Percentiles rank a stretch among this genome's conserved stretches.
Evolutionary conservation across 169 alveolate species (phyloP).

Genomic region (Ichthyophthirius multifiliis): DNA sequence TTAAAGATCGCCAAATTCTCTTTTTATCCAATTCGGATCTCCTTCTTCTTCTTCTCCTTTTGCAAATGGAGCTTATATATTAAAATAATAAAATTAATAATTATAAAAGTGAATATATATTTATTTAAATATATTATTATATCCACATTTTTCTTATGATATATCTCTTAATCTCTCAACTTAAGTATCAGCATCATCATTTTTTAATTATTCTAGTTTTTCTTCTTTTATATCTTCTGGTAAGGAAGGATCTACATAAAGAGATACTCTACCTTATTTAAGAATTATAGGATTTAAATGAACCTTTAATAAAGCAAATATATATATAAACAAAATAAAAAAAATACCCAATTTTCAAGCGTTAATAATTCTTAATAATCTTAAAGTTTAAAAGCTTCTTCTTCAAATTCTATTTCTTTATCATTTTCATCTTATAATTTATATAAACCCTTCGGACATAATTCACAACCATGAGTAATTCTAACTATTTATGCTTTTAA

Average conservation of each 20-base stretch:
- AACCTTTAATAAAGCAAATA: not conserved
- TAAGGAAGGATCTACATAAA: not conserved
- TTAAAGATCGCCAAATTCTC: not conserved
- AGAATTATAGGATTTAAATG: not conserved
- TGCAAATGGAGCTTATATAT: conserved; percentile 5
- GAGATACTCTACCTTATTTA: not conserved
- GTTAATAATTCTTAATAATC: conserved; percentile 13
- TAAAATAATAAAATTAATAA: too few relatives aligned
- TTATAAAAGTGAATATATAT: not conserved
- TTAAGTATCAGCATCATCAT: conserved; percentile 18
- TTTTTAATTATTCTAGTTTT: conserved; percentile 5
- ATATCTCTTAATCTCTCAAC: conserved; percentile 3
- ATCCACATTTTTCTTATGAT: not conserved
- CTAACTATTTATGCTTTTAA: conserved; percentile 75
- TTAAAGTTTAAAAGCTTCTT: conserved; percentile 24
- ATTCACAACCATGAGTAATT: conserved; percentile 58
- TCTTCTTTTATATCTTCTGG: conserved; percentile 23
- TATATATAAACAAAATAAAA: not conserved
- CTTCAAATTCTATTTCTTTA: not conserved
- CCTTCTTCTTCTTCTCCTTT: not conserved
- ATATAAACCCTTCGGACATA: conserved; percentile 61
- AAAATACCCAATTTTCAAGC: conserved; percentile 10
- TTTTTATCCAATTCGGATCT: conserved; percentile 1
- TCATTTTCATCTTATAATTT: conserved; percentile 44
- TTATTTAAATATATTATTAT: not conserved